Evolutionary conservation across 2,329 filamentous ascomycete species (phyloP), one percentile per base, ranked within the genome.

Genomic region (Penicillium sclerotiorum): DNA sequence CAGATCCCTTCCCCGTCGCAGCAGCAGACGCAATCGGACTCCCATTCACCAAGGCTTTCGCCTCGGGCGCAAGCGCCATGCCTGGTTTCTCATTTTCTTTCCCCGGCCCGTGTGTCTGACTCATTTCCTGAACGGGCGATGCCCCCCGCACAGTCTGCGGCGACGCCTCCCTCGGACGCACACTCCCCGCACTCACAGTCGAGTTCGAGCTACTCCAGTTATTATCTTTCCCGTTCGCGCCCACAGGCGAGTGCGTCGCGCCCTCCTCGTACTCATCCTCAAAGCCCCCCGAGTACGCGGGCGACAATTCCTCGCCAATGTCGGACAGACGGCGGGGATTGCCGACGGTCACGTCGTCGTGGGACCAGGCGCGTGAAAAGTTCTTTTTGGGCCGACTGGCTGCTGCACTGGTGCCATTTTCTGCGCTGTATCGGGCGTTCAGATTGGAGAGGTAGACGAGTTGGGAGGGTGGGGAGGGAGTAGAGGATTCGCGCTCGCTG

Each of bases 381-480:
- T 52, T 59, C 47, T 64, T 67, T 51, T 67, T 69, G 49, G 58
- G 50, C 23, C 59, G 36, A 36, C 44, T 47, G 43, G 30, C 48
- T 37, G 46, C 25, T 15, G 23, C 20, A 12, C 41, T 47, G 21
- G 50, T 39, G 20, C 30, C 41, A 48, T 54, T 32, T 41, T 56
- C 59, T 50, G 44, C 57, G 18, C 57, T 60, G 63, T 71, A 70
- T 63, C 57, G 69, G 40, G 56, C 68, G 60, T 66, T 66, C 42
- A 63, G 69, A 69, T 57, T 74, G 18, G 75, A 76, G 28, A 78
- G 67, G 30, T 73, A 73, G 50, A 50, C 80, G 74, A 64, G 73
- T 71, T 63, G 76, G 65, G 68, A 82, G 73, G 65, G 79, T 74
- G 67, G 79, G 76, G 65, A 80, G 72, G 68, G 76, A 68, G 69